A percentile compares a stretch with the other conserved stretches of the same genome.
These are phyloP conservation scores for Toxicodendron radicans DNA, from an alignment of 345 rosid species.

Conservation along the genomic window DNA sequence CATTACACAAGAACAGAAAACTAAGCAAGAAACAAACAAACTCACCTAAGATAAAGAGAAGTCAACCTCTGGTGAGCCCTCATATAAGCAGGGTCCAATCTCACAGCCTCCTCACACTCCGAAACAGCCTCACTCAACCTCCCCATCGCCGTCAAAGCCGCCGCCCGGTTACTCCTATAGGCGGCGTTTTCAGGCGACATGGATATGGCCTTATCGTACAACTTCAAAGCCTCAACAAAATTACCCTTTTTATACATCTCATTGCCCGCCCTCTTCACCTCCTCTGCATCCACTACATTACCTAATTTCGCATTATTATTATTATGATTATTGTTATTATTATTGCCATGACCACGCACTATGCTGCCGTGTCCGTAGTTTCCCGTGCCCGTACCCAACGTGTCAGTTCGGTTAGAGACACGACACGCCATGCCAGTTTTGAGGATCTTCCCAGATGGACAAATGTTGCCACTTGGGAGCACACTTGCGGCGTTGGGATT, in stretches of 20 bases:
- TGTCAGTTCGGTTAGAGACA: slow-evolving; percentile 49
- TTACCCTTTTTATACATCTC: slow-evolving; percentile 73
- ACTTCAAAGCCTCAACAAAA: slow-evolving; percentile 66
- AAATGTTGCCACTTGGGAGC: slow-evolving; percentile 82
- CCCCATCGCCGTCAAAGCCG: slow-evolving; percentile 73
- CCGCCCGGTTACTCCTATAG: slow-evolving; percentile 79
- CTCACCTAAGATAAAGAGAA: slow-evolving; percentile 79
- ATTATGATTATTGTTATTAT: too few relatives aligned
- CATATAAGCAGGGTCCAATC: slow-evolving; percentile 62
- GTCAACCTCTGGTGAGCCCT: slow-evolving; percentile 85
- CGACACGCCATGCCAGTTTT: slow-evolving; percentile 58
- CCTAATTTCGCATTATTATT: slow-evolving; percentile 25
- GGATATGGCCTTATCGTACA: slow-evolving; percentile 77
- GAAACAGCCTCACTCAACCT: slow-evolving; percentile 74
- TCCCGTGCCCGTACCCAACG: slow-evolving; percentile 71
- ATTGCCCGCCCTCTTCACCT: slow-evolving; percentile 77
- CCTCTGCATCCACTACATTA: slow-evolving; percentile 53
- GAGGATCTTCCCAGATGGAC: slow-evolving; percentile 85
- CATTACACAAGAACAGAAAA: neutral
- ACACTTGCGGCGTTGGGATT: slow-evolving; percentile 29
- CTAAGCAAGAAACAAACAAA: neutral
- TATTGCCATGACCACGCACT: slow-evolving; percentile 42
- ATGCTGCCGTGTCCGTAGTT: slow-evolving; percentile 94
- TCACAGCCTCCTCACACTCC: slow-evolving; percentile 88
- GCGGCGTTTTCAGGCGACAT: slow-evolving; percentile 73